phyloP scores from a whole-genome alignment of 2,329 filamentous ascomycete genomes.

The Chaetomiaceae sp. region DNA sequence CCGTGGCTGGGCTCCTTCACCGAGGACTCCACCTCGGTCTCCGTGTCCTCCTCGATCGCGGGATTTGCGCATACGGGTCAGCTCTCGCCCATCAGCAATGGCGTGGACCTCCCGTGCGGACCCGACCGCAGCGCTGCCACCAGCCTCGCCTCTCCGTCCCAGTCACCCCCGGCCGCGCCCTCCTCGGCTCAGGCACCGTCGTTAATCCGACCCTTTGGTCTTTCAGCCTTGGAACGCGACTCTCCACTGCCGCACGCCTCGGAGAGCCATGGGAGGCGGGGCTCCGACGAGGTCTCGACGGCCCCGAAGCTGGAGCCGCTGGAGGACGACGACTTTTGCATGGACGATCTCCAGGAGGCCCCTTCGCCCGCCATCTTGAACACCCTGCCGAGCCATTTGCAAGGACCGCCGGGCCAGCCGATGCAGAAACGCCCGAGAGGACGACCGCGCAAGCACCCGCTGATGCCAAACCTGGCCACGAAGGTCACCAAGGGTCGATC shows the following conservation, averaged over 20 bases:
- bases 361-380: slow-evolving; percentile 31
- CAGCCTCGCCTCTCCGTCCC: slow-evolving; percentile 30
- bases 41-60: slow-evolving; percentile 28
- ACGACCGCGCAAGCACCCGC: slow-evolving; percentile 75
- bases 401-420: slow-evolving; percentile 26
- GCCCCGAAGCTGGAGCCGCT: slow-evolving; percentile 54
- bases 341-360: slow-evolving; percentile 48
- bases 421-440: slow-evolving; percentile 67
- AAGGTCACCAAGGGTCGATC: slow-evolving; percentile 73
- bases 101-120: slow-evolving; percentile 37
- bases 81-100: slow-evolving; percentile 51
- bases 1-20: slow-evolving; percentile 34
- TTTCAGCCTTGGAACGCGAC: slow-evolving; percentile 34
- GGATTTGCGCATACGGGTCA: slow-evolving; percentile 40
- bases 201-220: slow-evolving; percentile 42
- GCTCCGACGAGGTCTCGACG: slow-evolving; percentile 41
- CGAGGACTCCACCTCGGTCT: slow-evolving; percentile 30
- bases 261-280: slow-evolving; percentile 36
- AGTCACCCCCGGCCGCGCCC: slow-evolving; percentile 34
- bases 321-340: slow-evolving; percentile 52
- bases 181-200: slow-evolving; percentile 29
- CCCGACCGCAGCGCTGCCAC: slow-evolving; percentile 22
- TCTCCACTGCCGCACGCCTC: slow-evolving; percentile 33
- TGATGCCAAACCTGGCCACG: slow-evolving; percentile 51
- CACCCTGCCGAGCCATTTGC: slow-evolving; percentile 15